Base-by-base conservation (phyloP, 371 early-diverging fungal genomes). In the Lichtheimia corymbifera region DNA sequence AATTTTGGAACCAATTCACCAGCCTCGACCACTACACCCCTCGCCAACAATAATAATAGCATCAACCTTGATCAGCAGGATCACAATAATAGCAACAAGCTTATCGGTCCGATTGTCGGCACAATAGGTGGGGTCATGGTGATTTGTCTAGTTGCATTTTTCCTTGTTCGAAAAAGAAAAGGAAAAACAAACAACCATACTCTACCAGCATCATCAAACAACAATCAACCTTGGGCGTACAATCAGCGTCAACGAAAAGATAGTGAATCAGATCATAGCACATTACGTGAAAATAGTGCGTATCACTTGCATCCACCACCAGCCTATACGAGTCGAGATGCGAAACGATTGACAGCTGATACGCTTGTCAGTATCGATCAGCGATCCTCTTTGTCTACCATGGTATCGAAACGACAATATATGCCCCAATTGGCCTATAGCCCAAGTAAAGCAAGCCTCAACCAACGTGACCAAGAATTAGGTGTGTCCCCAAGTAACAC, bases 341-440 rank as follows among this genome's bases (percentile, higher is more conserved):
- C 45, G n/a, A 58, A 58, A 25, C 49, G 59, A 50, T n/a, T 58
- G 20, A 58, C 59, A 9, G 50, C 50, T 6, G 59, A 58, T 14
- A 58, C 59, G 17, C 49, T 58, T 11, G 50, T 61, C 7, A 30
- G 42, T 22, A 41, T 18, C 1, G 59, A 51, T 59, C 42, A 42
- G 6, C 51, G 59, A 12, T 24, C 51, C 11, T 51, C 58, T 15
- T 17, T 57, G 52, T 63, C 58, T 4, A 44, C 54, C 35, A 57
- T 63, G 53, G 50, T 50, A 25, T 52, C 51, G 24, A 63, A 44
- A 25, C 17, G 24, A 41, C 61, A 62, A 30, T 62, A 62, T 15
- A 49, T 40, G 20, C 62, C 62, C 18, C 62, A 62, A 42, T 30
- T 62, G 18, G 62, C 62, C 0, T 62, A 62, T 40, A 62, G 45